Base-by-base conservation (phyloP, 192 early-diverging fungal species). In the Phlyctochytrium bullatum region DNA sequence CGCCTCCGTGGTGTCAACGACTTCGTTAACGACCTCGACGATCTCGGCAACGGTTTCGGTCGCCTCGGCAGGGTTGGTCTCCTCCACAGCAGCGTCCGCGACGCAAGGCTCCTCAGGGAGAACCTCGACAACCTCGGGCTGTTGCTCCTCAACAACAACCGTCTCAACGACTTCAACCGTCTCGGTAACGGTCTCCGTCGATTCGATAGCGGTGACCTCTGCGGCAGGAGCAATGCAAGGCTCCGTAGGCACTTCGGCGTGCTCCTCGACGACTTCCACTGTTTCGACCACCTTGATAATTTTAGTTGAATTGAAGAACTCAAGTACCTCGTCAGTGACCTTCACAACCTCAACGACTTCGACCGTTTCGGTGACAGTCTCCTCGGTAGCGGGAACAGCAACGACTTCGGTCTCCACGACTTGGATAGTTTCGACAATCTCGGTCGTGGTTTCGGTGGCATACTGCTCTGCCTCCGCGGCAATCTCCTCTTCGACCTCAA, bases 241-340 rank as follows among this genome's bases (percentile, higher is more conserved):
- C 40, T 50, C 40, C 10, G n/a, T 50, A 50, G 40, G 12, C 10
- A n/a, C 12, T n/a, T 10, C 12, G 12, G 40, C 40, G 12, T 50
- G n/a, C n/a, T n/a, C n/a, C n/a, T n/a, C n/a, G n/a, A n/a, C n/a
- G n/a, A n/a, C n/a, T n/a, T n/a, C n/a, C n/a, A n/a, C n/a, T n/a
- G n/a, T n/a, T n/a, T n/a, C n/a, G n/a, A n/a, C n/a, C n/a, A n/a
- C n/a, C n/a, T n/a, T n/a, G n/a, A n/a, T n/a, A n/a, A n/a, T n/a
- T n/a, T 83, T 71, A 52, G 68, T 80, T 33, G 78, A 29, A 66
- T 83, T 79, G 33, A 83, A 66, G 2, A 57, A 51, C 10, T 58
- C 69, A n/a, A 83, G 54, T 0, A 33, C 27, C 2, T 62, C 61
- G 53, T 83, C 40, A n/a, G 40, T n/a, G 40, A 50, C 40, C 40